Base-by-base conservation (phyloP, 352 stramenopile genomes). In the Phytophthora lateralis region DNA sequence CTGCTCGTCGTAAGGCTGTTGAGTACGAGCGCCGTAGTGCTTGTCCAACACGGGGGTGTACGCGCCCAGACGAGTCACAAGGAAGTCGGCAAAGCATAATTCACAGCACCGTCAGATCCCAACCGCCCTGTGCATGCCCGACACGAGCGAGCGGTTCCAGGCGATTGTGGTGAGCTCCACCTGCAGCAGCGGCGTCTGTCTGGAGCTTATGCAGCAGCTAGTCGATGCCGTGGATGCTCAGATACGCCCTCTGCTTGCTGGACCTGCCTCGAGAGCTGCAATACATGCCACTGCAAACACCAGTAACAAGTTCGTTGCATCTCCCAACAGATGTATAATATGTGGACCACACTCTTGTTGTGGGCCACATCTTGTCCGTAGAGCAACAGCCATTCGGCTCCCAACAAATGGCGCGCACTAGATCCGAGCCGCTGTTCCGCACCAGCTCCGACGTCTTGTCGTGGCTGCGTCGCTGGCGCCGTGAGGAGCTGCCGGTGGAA, bases 121-220 rank as follows among this genome's bases (percentile, higher is more conserved):
- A 69, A 43, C 67, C 63, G 79, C 97, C 53, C 75, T 67, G 76
- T 99, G 97, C 73, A 99, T 76, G 29, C 82, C 66, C 27, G 95
- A 96, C 39, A 98, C 91, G 46, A 94, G 82, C 10, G 88, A 91
- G 27, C 93, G 97, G 54, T 99, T 89, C 55, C 91, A 96, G n/a
- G 76, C 96, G 75, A 99, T 99, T 21, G 97, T 99, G 76, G 99
- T 99, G 46, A 99, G 78, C 71, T 99, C 97, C 21, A 99, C 96
- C 64, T 99, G 91, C 70, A 87, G 44, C 54, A 93, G 60, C 37
- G 94, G 95, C 63, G 20, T 69, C 70, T 0, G 41, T 42, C 39
- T 86, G 79, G 11, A 76, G 64, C 51, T 92, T 76, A 60, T 98
- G 91, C 46, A 98, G 76, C 95, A 98, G 98, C 75, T 98, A 98